Conservation (phyloP, 2,329 filamentous ascomycete genomes). For the Aspergillus tanneri region DNA sequence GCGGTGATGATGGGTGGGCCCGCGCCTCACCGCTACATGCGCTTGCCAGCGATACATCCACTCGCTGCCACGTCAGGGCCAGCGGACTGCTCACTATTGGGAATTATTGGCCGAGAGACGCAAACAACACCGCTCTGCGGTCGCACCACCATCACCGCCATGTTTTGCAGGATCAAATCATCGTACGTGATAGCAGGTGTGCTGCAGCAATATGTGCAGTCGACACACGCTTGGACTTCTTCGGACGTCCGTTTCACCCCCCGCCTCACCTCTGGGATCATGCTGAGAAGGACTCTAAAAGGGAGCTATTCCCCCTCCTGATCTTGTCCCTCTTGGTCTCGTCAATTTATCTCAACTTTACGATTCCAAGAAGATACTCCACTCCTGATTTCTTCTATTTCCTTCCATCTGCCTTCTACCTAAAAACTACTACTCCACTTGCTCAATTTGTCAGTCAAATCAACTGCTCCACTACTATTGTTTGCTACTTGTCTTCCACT, state of each 20-base stretch:
- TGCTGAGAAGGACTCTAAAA: conserved; percentile 15
- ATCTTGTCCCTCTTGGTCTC: conserved; percentile 10
- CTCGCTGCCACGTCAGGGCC: conserved; percentile 23
- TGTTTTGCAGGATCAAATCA: conserved; percentile 25
- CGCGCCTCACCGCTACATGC: conserved; percentile 22
- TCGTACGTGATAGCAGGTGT: conserved; percentile 9
- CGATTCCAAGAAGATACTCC: conserved; percentile 12
- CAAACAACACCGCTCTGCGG: conserved; percentile 17
- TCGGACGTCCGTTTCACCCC: conserved; percentile 14
- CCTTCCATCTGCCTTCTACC: conserved; percentile 10
- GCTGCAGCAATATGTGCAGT: conserved; percentile 17
- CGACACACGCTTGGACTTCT: conserved; percentile 17
- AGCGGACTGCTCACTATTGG: conserved; percentile 3
- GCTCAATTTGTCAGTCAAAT: conserved; percentile 24
- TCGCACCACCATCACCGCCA: conserved; percentile 22
- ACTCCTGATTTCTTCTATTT: conserved; percentile 3
- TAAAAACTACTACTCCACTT: conserved; percentile 17
- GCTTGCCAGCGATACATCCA: conserved; percentile 13
- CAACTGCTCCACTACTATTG: conserved; percentile 7
- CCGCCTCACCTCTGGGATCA: neutral
- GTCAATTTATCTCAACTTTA: conserved; percentile 14
- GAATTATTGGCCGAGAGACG: conserved; percentile 15
- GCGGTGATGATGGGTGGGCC: neutral
- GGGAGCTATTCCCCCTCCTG: conserved; percentile 14
- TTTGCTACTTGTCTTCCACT: conserved; percentile 4